phyloP scores from a whole-genome alignment of 2,329 filamentous ascomycete genomes.

The Paecilomyces sp. region DNA sequence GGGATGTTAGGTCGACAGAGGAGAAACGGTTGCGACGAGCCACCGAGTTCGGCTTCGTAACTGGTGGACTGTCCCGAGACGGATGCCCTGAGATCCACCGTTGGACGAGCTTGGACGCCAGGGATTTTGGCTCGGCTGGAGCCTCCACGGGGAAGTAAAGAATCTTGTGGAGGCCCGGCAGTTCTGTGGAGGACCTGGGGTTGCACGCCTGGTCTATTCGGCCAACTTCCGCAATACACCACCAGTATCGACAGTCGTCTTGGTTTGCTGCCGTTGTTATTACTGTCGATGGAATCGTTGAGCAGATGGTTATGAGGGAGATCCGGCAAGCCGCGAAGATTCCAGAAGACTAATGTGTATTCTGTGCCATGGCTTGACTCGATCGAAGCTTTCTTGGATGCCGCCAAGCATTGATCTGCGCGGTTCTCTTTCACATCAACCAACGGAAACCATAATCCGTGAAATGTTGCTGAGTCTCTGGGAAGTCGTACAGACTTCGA shows the following conservation, averaged over 20 bases:
- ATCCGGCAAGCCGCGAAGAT: slow-evolving; percentile 13
- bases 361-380: not conserved
- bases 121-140: not conserved
- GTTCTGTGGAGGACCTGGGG: slow-evolving; percentile 2
- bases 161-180: slow-evolving; percentile 1
- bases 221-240: not conserved
- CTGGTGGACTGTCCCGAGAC: not conserved
- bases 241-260: not conserved
- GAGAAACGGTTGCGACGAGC: not conserved
- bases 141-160: slow-evolving; percentile 14
- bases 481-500: not conserved
- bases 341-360: slow-evolving; percentile 6
- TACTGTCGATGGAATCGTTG: not conserved
- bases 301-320: not conserved
- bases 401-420: not conserved
- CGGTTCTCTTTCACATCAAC: not conserved
- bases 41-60: not conserved
- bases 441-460: not conserved
- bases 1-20: not conserved
- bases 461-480: not conserved
- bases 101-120: not conserved
- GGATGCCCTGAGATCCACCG: not conserved
- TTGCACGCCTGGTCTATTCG: not conserved
- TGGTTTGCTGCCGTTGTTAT: not conserved
- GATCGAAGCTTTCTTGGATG: not conserved